phyloP scores from a whole-genome alignment of 345 rosid species.

The Cardiospermum halicacabum region DNA sequence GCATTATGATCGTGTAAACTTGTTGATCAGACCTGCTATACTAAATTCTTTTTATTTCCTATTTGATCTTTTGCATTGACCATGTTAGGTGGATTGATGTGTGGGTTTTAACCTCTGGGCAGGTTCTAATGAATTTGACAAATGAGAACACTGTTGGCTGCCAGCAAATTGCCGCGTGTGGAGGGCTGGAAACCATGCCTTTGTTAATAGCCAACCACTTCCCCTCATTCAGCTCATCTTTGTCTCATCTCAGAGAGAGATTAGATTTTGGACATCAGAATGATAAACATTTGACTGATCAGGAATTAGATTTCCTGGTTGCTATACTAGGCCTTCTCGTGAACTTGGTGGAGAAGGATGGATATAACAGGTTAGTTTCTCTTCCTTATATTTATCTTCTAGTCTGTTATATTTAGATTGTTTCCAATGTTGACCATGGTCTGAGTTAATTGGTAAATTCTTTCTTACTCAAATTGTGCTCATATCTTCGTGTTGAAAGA shows the following conservation, averaged over 20 bases:
- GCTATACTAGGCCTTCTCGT: slow-evolving; percentile 90
- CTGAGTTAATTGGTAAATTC: not conserved
- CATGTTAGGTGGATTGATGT: slow-evolving; percentile 9
- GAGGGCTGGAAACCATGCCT: slow-evolving; percentile 80
- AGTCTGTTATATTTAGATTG: not conserved
- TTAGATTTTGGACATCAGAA: slow-evolving; percentile 27
- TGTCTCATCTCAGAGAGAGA: slow-evolving; percentile 25
- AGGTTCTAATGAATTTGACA: slow-evolving; percentile 94
- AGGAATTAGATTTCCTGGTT: slow-evolving; percentile 92
- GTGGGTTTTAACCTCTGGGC: slow-evolving; percentile 21
- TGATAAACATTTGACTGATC: slow-evolving; percentile 63
- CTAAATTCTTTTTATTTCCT: not conserved
- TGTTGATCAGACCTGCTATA: not conserved
- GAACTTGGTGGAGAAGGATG: slow-evolving; percentile 94
- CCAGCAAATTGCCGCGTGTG: slow-evolving; percentile 73
- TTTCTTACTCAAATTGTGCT: not conserved
- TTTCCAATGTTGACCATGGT: slow-evolving; percentile 10
- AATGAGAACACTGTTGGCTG: slow-evolving; percentile 87
- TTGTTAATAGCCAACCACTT: slow-evolving; percentile 70
- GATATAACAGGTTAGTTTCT: slow-evolving; percentile 62
- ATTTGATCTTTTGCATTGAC: not conserved
- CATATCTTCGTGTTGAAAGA: not conserved
- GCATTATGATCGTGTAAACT: not conserved
- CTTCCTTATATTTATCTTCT: slow-evolving; percentile 8
- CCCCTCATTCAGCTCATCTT: slow-evolving; percentile 55